These are phyloP conservation scores for Corniculantispora saksenae DNA, from an alignment of 2,329 filamentous ascomycete species.

Conservation along the genomic window DNA sequence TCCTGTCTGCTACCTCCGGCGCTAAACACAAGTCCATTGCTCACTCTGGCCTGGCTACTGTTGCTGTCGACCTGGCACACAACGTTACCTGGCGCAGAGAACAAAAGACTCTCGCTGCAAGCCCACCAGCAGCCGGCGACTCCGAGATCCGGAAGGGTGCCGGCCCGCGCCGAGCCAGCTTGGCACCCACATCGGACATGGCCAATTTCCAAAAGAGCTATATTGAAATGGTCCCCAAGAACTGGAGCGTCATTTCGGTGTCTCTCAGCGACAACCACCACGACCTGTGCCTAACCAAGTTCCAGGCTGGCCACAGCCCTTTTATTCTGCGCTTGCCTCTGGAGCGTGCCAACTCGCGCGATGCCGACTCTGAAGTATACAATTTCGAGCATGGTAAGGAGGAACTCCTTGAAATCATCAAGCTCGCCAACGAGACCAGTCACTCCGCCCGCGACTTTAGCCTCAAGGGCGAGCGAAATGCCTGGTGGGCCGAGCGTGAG, in stretches of 20 bases:
- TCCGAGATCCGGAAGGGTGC: slow-evolving; percentile 29
- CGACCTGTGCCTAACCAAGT: slow-evolving; percentile 86
- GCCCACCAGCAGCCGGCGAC: slow-evolving; percentile 21
- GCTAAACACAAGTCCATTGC: slow-evolving; percentile 46
- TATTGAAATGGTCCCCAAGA: slow-evolving; percentile 77
- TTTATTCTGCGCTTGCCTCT: slow-evolving; percentile 87
- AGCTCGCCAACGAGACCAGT: slow-evolving; percentile 78
- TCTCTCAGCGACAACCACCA: slow-evolving; percentile 78
- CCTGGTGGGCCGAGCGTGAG: slow-evolving; percentile 89
- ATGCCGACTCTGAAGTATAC: slow-evolving; percentile 76
- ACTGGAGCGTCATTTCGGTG: slow-evolving; percentile 85
- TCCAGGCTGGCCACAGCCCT: slow-evolving; percentile 72
- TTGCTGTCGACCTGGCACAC: slow-evolving; percentile 68
- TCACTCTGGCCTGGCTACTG: slow-evolving; percentile 60
- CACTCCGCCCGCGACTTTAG: slow-evolving; percentile 71
- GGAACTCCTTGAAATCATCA: slow-evolving; percentile 82
- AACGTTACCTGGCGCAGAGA: slow-evolving; percentile 70
- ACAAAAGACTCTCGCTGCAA: slow-evolving; percentile 48
- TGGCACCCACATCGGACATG: slow-evolving; percentile 53
- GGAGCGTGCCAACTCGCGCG: slow-evolving; percentile 76
- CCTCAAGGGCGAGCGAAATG: slow-evolving; percentile 71
- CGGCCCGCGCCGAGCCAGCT: slow-evolving; percentile 40
- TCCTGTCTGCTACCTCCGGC: slow-evolving; percentile 63
- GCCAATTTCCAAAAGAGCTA: slow-evolving; percentile 75
- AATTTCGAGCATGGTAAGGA: slow-evolving; percentile 77